Percentiles rank a stretch among this genome's conserved stretches.
phyloP scores from a whole-genome alignment of 208 protist species.

The Vickermania spadyakhi region DNA sequence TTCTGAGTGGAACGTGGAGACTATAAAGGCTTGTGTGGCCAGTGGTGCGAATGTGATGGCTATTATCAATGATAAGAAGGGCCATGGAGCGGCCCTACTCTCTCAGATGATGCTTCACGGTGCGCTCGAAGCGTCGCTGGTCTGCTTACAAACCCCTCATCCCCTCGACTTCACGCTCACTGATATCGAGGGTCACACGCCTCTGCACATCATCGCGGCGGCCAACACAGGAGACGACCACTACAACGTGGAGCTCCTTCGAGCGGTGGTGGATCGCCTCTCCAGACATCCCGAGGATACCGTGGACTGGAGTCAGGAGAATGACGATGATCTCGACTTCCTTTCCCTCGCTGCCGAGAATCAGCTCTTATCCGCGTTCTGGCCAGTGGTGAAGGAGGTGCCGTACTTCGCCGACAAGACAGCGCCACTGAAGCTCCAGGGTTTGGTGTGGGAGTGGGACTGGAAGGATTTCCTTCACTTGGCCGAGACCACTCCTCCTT shows the following conservation, averaged over 20 bases:
- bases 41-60: too few species aligned
- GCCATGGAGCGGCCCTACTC: too few species aligned
- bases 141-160: not conserved
- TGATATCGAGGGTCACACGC: not conserved
- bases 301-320: not conserved
- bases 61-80: too few species aligned
- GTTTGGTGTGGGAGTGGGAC: not conserved
- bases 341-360: not conserved
- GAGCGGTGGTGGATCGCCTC: not conserved
- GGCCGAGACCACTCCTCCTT: too few species aligned
- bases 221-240: not conserved
- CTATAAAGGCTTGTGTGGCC: too few species aligned
- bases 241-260: not conserved
- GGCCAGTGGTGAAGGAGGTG: not conserved
- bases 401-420: not conserved
- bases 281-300: not conserved
- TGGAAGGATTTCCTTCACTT: not conserved
- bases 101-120: too few species aligned
- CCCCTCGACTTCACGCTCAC: not conserved
- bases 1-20: too few species aligned
- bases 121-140: not conserved
- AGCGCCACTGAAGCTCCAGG: not conserved
- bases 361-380: not conserved
- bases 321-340: not conserved
- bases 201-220: not conserved